These are phyloP conservation scores for Jamesozyma lodderae DNA, from an alignment of 805 yeast genomes.

Conservation along the genomic window DNA sequence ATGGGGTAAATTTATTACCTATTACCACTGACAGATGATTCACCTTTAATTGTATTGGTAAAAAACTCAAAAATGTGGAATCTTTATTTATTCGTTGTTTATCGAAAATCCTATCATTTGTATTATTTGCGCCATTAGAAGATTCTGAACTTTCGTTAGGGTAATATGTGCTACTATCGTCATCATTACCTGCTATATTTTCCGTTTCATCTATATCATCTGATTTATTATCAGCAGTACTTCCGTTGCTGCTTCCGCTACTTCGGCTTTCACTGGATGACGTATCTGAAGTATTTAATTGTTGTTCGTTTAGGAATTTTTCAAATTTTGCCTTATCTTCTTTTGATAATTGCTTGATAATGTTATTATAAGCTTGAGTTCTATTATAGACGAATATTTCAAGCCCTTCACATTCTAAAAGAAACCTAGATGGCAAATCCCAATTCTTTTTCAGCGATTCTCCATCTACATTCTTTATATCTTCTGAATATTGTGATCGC, in stretches of 20 bases:
- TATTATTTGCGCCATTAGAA: conserved; percentile 1
- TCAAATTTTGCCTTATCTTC: conserved; percentile 17
- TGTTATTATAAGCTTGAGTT: conserved; percentile 62
- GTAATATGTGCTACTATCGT: background rate
- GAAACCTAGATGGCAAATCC: conserved; percentile 46
- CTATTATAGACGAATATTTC: conserved; percentile 81
- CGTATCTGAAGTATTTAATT: conserved; percentile 6
- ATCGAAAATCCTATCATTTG: conserved; percentile 16
- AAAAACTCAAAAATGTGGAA: conserved; percentile 23
- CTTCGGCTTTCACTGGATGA: background rate
- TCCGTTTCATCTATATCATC: conserved; percentile 7
- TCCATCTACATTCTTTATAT: conserved; percentile 12
- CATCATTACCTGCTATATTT: conserved; percentile 7
- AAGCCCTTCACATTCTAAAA: conserved; percentile 59
- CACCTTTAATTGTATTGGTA: conserved; percentile 58
- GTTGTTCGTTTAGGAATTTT: conserved; percentile 15
- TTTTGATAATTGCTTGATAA: conserved; percentile 33
- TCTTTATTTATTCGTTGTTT: conserved; percentile 7
- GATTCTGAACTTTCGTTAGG: conserved; percentile 2
- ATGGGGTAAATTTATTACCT: conserved; percentile 74
- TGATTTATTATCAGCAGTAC: background rate
- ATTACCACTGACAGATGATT: conserved; percentile 63
- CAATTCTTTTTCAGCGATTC: conserved; percentile 30
- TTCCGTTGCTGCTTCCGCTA: background rate
- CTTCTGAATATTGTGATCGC: conserved; percentile 15